Conservation (phyloP, 1,284 basidiomycete genomes). For the Tilletia setariae region DNA sequence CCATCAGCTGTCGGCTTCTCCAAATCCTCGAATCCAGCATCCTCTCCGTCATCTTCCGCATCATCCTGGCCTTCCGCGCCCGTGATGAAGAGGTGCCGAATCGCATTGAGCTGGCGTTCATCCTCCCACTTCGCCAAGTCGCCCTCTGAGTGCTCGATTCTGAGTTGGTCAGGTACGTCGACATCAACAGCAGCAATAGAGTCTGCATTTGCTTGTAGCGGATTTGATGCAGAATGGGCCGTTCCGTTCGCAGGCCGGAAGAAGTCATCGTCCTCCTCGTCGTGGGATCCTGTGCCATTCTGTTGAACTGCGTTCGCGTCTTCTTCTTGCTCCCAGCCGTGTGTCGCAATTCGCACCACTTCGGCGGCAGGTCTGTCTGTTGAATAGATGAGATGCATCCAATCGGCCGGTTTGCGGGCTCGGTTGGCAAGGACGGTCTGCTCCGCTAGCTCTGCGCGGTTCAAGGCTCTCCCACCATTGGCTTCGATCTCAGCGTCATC, state of each 20-base stretch:
- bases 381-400: constrained; percentile 82
- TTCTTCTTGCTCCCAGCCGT: constrained; percentile 26
- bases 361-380: constrained; percentile 68
- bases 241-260: constrained; percentile 61
- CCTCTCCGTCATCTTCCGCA: constrained; percentile 42
- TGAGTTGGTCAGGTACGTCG: constrained; percentile 70
- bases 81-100: constrained; percentile 87
- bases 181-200: neutral
- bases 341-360: constrained; percentile 59
- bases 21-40: constrained; percentile 23
- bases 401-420: constrained; percentile 60
- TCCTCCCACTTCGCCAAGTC: constrained; percentile 72
- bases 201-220: constrained; percentile 54
- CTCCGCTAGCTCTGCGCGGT: constrained; percentile 62
- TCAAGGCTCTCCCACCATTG: neutral
- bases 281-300: neutral
- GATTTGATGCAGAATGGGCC: constrained; percentile 24
- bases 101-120: constrained; percentile 77
- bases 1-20: constrained; percentile 26
- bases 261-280: constrained; percentile 64
- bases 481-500: constrained; percentile 41
- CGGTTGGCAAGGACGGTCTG: constrained; percentile 56
- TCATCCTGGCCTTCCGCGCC: constrained; percentile 60
- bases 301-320: neutral
- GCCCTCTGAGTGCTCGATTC: constrained; percentile 61